Evolutionary conservation across 2,329 filamentous ascomycete species (phyloP).

Genomic region (Colletotrichum australisinense): DNA sequence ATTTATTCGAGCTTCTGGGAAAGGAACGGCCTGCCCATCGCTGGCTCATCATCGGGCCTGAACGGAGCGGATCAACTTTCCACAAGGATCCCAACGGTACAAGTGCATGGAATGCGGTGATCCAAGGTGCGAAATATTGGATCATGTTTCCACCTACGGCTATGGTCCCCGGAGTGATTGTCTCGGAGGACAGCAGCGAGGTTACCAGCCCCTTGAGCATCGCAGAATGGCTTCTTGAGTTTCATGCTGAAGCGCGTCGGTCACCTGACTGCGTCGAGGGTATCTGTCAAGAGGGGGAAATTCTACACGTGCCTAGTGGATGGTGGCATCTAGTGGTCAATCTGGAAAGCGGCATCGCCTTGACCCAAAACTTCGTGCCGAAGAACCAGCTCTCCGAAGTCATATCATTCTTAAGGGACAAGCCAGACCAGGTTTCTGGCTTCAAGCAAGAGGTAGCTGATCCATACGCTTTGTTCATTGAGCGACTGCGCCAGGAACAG

Average conservation of each 20-base stretch:
- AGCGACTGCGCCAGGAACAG: constrained; percentile 71
- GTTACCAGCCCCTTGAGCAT: constrained; percentile 95
- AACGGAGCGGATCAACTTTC: constrained; percentile 90
- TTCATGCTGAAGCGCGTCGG: constrained; percentile 84
- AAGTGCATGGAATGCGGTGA: constrained; percentile 93
- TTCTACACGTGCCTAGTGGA: constrained; percentile 90
- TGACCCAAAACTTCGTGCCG: constrained; percentile 97
- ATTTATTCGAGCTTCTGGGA: constrained; percentile 85
- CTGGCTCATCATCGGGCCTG: constrained; percentile 93
- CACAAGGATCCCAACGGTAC: constrained; percentile 84
- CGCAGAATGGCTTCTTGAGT: constrained; percentile 93
- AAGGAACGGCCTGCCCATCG: constrained; percentile 84
- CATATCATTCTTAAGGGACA: constrained; percentile 83
- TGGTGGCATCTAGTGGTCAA: constrained; percentile 99
- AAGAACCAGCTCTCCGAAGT: constrained; percentile 77
- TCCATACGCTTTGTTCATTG: constrained; percentile 80
- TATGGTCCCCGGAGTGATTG: constrained; percentile 87
- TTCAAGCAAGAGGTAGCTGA: constrained; percentile 79
- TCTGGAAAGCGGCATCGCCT: constrained; percentile 82
- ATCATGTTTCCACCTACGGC: constrained; percentile 92
- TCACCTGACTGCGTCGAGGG: constrained; percentile 86
- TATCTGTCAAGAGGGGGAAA: constrained; percentile 84
- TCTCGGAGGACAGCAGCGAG: constrained; percentile 89
- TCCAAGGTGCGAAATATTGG: constrained; percentile 95
- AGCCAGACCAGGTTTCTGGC: constrained; percentile 87